Percentiles rank a stretch among this genome's conserved stretches.
Evolutionary conservation across 73 alveolate species (phyloP).

Genomic region (Blepharisma stoltei): DNA sequence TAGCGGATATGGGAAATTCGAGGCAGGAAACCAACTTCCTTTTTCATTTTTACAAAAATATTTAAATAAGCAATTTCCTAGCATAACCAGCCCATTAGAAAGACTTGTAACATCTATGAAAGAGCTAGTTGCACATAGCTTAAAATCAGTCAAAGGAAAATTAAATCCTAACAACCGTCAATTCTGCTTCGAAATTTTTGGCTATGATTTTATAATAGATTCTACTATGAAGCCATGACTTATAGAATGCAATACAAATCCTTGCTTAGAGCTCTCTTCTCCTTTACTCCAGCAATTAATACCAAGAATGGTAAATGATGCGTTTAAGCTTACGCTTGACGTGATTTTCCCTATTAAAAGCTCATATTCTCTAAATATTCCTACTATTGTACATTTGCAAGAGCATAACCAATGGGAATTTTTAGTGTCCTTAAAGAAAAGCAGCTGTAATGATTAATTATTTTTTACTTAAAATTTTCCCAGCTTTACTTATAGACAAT

Average conservation of each 20-base stretch:
- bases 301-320: slow-evolving; percentile 90
- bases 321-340: slow-evolving; percentile 73
- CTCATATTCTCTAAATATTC: neutral
- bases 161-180: slow-evolving; percentile 69
- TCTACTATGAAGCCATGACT: neutral
- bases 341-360: slow-evolving; percentile 30
- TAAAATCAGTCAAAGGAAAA: slow-evolving; percentile 62
- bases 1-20: slow-evolving; percentile 75
- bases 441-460: too few species aligned
- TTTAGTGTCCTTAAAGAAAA: neutral
- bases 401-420: slow-evolving; percentile 9
- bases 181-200: slow-evolving; percentile 73
- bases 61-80: slow-evolving; percentile 62
- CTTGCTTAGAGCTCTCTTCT: slow-evolving; percentile 72
- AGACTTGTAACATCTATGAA: slow-evolving; percentile 77
- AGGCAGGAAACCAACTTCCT: slow-evolving; percentile 82
- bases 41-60: slow-evolving; percentile 65
- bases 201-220: slow-evolving; percentile 29
- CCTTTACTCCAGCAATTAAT: slow-evolving; percentile 62
- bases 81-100: slow-evolving; percentile 56
- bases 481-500: slow-evolving; percentile 47
- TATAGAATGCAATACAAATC: slow-evolving; percentile 28
- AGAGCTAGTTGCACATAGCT: slow-evolving; percentile 71
- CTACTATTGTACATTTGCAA: neutral
- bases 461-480: too few species aligned